phyloP scores from a whole-genome alignment of 345 rosid species.

The Murraya koenigii region DNA sequence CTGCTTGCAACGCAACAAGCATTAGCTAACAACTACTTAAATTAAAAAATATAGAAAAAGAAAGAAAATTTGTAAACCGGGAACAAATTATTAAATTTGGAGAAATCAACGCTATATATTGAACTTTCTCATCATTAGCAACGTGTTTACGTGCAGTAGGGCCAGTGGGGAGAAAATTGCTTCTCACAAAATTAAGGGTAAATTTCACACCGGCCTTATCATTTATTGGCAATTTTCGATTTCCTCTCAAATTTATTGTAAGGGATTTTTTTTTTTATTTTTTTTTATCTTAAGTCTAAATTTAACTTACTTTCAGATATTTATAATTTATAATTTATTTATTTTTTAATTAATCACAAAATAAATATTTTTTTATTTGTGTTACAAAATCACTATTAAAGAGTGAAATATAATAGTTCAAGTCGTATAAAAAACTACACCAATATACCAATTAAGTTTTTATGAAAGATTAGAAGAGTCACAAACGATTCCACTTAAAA shows the following conservation, averaged over 20 bases:
- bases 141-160: not conserved
- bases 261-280: no score
- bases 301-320: no score
- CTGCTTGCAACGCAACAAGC: not conserved
- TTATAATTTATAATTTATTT: no score
- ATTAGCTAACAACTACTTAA: not conserved
- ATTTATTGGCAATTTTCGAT: not conserved
- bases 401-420: no score
- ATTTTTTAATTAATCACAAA: no score
- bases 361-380: no score
- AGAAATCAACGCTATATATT: not conserved
- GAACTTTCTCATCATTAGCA: not conserved
- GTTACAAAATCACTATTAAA: no score
- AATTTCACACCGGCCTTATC: not conserved
- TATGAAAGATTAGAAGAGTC: accelerated
- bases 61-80: not conserved
- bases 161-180: not conserved
- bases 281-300: no score
- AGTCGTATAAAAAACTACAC: no score
- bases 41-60: not conserved
- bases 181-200: no score
- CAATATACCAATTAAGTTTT: no score
- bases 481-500: no score
- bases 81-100: not conserved
- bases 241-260: not conserved